Percentiles rank a stretch among this genome's conserved stretches.
Evolutionary conservation across 169 alveolate genomes (phyloP).

Genomic region (Cryptosporidium ubiquitum): DNA sequence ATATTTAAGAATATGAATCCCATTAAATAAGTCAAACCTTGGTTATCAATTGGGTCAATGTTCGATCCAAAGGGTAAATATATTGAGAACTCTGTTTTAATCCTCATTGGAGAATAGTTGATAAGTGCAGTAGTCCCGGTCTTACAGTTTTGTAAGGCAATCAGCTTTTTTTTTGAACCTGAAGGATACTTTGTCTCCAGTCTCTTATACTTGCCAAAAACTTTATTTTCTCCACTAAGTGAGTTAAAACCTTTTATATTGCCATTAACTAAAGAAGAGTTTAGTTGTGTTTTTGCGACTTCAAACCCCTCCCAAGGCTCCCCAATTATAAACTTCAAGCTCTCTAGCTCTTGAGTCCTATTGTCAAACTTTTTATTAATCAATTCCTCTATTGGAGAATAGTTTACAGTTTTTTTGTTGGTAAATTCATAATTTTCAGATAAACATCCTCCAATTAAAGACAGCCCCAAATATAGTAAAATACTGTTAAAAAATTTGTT

Average conservation of each 20-base stretch:
- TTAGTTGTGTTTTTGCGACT: not conserved
- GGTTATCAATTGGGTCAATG: slow-evolving; percentile 20
- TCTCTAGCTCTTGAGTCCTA: slow-evolving; percentile 2
- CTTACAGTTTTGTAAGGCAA: slow-evolving; percentile 41
- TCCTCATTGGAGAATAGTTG: slow-evolving; percentile 44
- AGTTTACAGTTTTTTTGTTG: not conserved
- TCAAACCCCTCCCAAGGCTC: slow-evolving; percentile 61
- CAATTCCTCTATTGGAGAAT: slow-evolving; percentile 7
- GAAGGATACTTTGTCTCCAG: slow-evolving; percentile 9
- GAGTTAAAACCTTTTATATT: not conserved
- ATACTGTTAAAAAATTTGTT: not conserved
- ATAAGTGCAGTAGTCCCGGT: slow-evolving; percentile 26
- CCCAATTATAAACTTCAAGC: slow-evolving; percentile 1
- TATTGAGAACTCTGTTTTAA: slow-evolving; percentile 47
- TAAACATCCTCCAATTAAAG: not conserved
- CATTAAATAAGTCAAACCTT: slow-evolving; percentile 62
- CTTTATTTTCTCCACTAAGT: not conserved
- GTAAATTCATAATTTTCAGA: not conserved
- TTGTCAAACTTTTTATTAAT: not conserved
- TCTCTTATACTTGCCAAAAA: slow-evolving; percentile 14
- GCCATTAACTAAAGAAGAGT: not conserved
- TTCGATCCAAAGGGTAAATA: slow-evolving; percentile 46
- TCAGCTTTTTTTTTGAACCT: slow-evolving; percentile 14
- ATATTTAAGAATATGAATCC: slow-evolving; percentile 31
- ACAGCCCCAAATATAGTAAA: not conserved